These are phyloP conservation scores for Tulasnella sp. DNA, from an alignment of 768 basidiomycete species.

Conservation along the genomic window DNA sequence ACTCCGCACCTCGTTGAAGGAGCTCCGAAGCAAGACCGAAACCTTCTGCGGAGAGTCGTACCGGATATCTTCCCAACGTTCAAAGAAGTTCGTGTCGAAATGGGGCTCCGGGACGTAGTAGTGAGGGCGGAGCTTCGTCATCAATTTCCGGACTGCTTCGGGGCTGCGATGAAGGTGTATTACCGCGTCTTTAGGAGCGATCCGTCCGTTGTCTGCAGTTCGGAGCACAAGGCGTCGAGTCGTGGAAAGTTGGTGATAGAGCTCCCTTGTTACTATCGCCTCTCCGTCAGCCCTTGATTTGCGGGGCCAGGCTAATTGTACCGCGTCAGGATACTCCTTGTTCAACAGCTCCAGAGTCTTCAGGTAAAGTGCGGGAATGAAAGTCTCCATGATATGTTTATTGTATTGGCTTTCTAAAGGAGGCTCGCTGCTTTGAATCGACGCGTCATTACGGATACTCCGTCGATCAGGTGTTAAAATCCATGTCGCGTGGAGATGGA, in stretches of 20 bases:
- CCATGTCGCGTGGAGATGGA: constrained; percentile 48
- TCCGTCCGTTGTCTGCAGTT: not conserved
- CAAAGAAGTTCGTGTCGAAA: not conserved
- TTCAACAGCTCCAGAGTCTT: not conserved
- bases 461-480: constrained; percentile 47
- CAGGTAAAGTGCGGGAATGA: constrained; percentile 11
- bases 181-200: not conserved
- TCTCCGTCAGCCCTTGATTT: not conserved
- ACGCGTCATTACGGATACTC: constrained; percentile 6
- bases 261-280: not conserved
- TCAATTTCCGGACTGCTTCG: not conserved
- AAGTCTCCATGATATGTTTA: not conserved
- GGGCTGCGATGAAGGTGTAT: not conserved
- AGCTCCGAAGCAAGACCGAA: not conserved
- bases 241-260: not conserved
- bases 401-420: constrained; percentile 10
- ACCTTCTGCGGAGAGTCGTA: not conserved
- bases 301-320: not conserved
- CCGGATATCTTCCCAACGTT: not conserved
- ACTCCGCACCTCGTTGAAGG: not conserved
- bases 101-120: not conserved
- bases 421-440: not conserved
- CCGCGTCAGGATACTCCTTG: not conserved
- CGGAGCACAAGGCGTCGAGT: not conserved
- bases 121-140: not conserved